These are phyloP conservation scores for Zasmidium citrigriseum DNA, from an alignment of 2,329 filamentous ascomycete species.

Conservation along the genomic window DNA sequence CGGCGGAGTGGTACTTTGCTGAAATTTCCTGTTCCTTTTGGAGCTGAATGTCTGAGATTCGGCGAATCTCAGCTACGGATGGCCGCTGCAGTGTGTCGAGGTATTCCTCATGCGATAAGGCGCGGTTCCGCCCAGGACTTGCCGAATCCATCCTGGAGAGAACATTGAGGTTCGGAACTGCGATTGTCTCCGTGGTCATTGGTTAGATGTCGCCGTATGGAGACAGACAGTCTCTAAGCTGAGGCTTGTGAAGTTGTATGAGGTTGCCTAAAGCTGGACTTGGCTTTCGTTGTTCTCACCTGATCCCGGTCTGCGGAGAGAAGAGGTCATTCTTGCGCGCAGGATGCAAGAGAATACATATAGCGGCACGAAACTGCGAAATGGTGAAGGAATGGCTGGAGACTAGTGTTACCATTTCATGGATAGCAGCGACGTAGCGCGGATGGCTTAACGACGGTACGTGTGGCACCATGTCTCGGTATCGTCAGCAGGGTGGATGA, in stretches of 20 bases:
- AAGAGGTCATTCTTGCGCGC: neutral
- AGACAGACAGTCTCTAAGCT: too few relatives aligned
- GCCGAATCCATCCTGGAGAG: conserved; percentile 1
- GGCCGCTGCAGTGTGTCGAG: conserved; percentile 26
- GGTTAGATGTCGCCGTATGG: too few relatives aligned
- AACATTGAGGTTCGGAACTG: neutral
- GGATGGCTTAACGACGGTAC: neutral
- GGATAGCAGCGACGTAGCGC: neutral
- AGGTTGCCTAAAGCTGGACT: neutral
- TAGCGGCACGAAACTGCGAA: neutral
- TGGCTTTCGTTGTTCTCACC: neutral
- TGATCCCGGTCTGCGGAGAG: neutral
- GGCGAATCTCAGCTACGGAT: conserved; percentile 17
- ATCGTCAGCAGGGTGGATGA: neutral
- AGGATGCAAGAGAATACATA: neutral
- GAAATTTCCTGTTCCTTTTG: conserved; percentile 26
- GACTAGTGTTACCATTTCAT: neutral
- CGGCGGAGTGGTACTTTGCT: conserved; percentile 26
- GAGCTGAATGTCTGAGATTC: conserved; percentile 28
- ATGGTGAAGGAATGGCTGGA: neutral
- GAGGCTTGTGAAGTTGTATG: too few relatives aligned
- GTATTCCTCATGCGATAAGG: conserved; percentile 28
- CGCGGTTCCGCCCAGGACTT: conserved; percentile 5
- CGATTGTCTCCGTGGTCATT: conserved; percentile 4
- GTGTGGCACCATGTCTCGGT: neutral